phyloP scores from a whole-genome alignment of 1,284 basidiomycete genomes.

The Veloboletus limbatus region DNA sequence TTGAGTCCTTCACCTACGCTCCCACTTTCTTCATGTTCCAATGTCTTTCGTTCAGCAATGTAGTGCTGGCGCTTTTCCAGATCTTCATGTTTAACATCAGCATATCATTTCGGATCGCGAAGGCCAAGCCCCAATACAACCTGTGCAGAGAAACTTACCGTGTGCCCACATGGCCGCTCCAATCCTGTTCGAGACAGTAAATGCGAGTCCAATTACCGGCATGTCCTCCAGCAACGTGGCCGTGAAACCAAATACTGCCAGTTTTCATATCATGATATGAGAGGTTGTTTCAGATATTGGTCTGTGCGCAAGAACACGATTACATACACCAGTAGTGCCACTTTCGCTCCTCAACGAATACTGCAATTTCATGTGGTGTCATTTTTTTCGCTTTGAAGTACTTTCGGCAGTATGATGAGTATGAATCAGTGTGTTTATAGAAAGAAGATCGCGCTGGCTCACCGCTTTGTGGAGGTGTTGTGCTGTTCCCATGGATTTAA shows the following conservation, averaged over 20 bases:
- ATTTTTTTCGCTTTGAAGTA: constrained; percentile 84
- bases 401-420: constrained; percentile 42
- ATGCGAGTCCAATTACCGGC: constrained; percentile 75
- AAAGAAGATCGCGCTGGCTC: constrained; percentile 19
- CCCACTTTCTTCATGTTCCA: background rate
- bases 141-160: constrained; percentile 48
- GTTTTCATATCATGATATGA: background rate
- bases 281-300: background rate
- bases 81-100: constrained; percentile 39
- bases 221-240: constrained; percentile 76
- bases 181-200: constrained; percentile 81
- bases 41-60: constrained; percentile 36
- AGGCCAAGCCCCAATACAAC: too few species aligned
- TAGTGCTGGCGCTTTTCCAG: constrained; percentile 79
- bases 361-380: constrained; percentile 60
- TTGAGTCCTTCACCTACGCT: background rate
- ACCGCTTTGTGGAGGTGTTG: constrained; percentile 69
- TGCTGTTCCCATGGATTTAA: constrained; percentile 69
- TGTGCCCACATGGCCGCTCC: constrained; percentile 92
- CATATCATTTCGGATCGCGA: background rate
- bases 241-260: constrained; percentile 74
- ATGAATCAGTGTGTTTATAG: background rate
- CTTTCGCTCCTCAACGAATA: constrained; percentile 83
- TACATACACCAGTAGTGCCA: constrained; percentile 76
- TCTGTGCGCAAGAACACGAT: background rate